Conservation (phyloP, 129 eudicot genomes). For the Centella asiatica region DNA sequence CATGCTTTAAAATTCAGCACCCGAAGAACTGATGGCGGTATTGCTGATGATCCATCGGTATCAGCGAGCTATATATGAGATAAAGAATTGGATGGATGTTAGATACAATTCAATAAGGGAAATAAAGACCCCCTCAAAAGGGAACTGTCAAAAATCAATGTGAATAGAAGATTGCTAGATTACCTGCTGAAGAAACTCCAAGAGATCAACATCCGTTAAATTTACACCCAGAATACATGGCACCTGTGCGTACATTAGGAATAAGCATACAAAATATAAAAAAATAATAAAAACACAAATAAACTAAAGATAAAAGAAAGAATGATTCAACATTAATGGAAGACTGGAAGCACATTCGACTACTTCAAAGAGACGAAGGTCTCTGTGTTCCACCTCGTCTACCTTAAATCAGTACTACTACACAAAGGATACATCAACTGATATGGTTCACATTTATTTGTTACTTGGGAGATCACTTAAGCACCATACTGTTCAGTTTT, state of each 20-base stretch:
- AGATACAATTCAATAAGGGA: neutral
- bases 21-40: constrained; percentile 83
- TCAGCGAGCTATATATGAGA: constrained; percentile 66
- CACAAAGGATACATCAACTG: neutral
- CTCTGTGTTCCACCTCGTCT: neutral
- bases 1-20: constrained; percentile 88
- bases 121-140: neutral
- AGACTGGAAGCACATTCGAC: neutral
- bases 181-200: constrained; percentile 86
- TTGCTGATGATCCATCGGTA: constrained; percentile 86
- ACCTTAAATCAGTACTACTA: neutral
- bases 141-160: neutral
- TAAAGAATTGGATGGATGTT: neutral
- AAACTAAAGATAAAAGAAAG: no score
- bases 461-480: neutral
- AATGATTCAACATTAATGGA: neutral
- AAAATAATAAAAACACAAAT: no score
- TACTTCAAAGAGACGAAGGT: neutral
- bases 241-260: constrained; percentile 69
- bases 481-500: neutral
- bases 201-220: constrained; percentile 72
- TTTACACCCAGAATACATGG: constrained; percentile 89
- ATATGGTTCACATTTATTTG: neutral
- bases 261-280: no score
- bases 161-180: neutral